Evolutionary conservation across 371 early-diverging fungal species (phyloP).

Genomic region (Mucor velutinosus): DNA sequence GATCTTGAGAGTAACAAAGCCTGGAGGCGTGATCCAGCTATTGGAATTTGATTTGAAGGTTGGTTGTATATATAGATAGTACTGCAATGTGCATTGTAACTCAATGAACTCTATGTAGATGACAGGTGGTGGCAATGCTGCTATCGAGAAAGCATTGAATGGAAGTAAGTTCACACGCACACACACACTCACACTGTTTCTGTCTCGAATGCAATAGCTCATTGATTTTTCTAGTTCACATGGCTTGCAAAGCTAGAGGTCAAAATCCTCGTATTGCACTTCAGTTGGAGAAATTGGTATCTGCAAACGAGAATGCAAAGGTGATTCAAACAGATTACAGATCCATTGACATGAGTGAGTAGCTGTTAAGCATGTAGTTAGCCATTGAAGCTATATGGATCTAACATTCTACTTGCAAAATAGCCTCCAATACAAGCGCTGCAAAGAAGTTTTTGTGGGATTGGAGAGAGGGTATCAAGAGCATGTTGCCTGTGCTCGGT

Average conservation of each 20-base stretch:
- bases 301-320: constrained; percentile 11
- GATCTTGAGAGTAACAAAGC: constrained; percentile 14
- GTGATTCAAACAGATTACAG: constrained; percentile 18
- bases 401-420: neutral
- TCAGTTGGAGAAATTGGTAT: constrained; percentile 12
- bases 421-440: constrained; percentile 16
- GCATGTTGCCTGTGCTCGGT: constrained; percentile 14
- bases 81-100: neutral
- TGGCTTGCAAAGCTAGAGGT: constrained; percentile 18
- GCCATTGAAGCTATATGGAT: neutral
- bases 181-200: neutral
- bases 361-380: neutral
- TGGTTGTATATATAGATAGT: neutral
- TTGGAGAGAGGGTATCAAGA: constrained; percentile 20
- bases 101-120: neutral
- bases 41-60: constrained; percentile 14
- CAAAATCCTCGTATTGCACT: constrained; percentile 27
- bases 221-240: constrained; percentile 9
- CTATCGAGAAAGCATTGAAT: neutral
- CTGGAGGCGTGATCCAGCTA: constrained; percentile 18
- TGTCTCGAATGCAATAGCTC: neutral
- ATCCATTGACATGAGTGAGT: constrained; percentile 28
- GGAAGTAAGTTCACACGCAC: neutral
- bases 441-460: constrained; percentile 29
- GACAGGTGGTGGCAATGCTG: neutral